These are phyloP conservation scores for Rhododendron mucronatum DNA, from an alignment of 148 eudicot genomes.

Conservation along the genomic window DNA sequence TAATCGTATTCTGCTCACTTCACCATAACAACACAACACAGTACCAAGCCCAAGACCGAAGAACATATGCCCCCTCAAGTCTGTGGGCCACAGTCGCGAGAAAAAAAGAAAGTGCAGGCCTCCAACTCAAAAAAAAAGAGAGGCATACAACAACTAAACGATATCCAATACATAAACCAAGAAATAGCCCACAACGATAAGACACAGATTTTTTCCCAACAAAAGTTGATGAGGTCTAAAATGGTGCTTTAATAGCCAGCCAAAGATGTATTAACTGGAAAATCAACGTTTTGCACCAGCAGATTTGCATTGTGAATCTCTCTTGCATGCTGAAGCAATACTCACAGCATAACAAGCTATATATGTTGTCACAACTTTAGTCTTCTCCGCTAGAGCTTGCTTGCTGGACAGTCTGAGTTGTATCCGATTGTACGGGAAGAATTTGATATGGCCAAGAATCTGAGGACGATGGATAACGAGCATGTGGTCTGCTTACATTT, in stretches of 20 bases:
- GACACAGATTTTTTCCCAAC: not conserved
- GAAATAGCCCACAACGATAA: not conserved
- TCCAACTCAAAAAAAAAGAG: no score
- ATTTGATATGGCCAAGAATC: constrained; percentile 74
- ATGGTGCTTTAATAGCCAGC: not conserved
- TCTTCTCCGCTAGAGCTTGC: not conserved
- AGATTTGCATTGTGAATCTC: not conserved
- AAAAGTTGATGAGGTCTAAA: not conserved
- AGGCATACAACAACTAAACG: not conserved
- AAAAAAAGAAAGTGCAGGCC: no score
- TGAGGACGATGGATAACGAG: constrained; percentile 68
- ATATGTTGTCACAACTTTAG: not conserved
- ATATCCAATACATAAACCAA: not conserved
- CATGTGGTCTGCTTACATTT: constrained; percentile 54
- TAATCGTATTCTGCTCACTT: no score
- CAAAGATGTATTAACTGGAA: not conserved
- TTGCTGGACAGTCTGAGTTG: constrained; percentile 5
- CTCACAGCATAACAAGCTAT: not conserved
- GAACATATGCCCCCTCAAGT: no score
- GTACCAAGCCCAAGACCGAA: no score
- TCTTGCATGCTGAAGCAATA: not conserved
- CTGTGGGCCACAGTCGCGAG: no score
- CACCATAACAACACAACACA: no score
- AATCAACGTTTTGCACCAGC: not conserved
- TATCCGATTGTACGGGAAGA: constrained; percentile 34